Conservation (phyloP, 176 grass and related monocot species). For the Musa troglodytarum region DNA sequence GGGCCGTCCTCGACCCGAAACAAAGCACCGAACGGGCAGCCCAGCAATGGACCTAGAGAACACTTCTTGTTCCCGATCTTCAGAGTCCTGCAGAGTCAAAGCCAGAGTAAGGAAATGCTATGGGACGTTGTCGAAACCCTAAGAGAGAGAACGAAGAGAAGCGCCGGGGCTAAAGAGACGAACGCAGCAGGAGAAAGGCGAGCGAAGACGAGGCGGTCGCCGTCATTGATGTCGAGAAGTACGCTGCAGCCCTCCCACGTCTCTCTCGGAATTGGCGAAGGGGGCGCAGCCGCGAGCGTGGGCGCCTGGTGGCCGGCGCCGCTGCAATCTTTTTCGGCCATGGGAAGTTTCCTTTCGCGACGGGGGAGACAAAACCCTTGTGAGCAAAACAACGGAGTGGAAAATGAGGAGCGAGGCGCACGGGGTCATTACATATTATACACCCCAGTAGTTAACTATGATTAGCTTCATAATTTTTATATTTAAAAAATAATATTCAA, state of each 20-base stretch:
- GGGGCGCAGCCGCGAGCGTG: constrained; percentile 3
- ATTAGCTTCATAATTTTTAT: too few species aligned
- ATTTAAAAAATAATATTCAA: too few species aligned
- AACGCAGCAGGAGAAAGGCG: constrained; percentile 68
- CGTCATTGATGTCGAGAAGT: constrained; percentile 99
- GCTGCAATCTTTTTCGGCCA: neutral
- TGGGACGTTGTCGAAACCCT: neutral
- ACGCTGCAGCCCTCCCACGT: constrained; percentile 96
- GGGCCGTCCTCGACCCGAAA: constrained; percentile 38
- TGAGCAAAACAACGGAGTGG: too few species aligned
- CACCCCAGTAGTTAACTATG: too few species aligned
- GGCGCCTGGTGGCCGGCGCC: neutral
- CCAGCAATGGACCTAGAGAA: constrained; percentile 63
- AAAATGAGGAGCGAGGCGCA: too few species aligned
- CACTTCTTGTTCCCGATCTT: constrained; percentile 86
- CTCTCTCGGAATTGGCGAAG: constrained; percentile 18
- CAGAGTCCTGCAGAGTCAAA: constrained; percentile 43
- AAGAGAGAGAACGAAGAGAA: neutral
- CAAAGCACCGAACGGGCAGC: constrained; percentile 64
- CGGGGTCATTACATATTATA: too few species aligned
- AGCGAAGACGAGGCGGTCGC: constrained; percentile 95
- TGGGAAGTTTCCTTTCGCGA: neutral
- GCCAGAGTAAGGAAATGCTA: neutral
- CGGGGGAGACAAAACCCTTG: too few species aligned
- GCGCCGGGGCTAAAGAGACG: neutral